phyloP scores from a whole-genome alignment of 139 green algal species.

The Closterium sp. region DNA sequence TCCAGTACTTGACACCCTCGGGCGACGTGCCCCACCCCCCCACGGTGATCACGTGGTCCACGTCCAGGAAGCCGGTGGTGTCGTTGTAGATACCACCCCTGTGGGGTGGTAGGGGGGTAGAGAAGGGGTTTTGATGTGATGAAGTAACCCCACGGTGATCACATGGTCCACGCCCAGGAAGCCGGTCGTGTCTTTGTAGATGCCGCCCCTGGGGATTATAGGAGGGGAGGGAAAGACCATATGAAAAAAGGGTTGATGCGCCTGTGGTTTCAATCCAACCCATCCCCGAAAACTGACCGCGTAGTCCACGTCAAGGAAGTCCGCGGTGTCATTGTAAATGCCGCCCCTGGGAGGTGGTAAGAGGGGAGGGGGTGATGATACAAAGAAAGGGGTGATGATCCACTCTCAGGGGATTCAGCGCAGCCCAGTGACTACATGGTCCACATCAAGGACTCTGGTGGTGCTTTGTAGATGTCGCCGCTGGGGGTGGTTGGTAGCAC shows the following conservation, averaged over 20 bases:
- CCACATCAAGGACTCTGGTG: too few species aligned
- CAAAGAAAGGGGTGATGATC: too few species aligned
- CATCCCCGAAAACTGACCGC: not conserved
- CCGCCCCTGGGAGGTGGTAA: conserved; percentile 49
- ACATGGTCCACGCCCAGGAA: not conserved
- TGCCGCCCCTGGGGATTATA: conserved; percentile 45
- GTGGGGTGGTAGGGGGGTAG: not conserved
- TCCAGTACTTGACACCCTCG: not conserved
- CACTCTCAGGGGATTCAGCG: too few species aligned
- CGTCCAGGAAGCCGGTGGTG: not conserved
- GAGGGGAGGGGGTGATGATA: too few species aligned
- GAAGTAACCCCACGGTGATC: too few species aligned
- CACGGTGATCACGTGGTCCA: not conserved
- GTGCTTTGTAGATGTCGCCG: too few species aligned
- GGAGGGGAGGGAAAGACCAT: not conserved
- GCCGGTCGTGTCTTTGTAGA: conserved; percentile 49
- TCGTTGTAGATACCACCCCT: conserved; percentile 61
- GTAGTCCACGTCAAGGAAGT: not conserved
- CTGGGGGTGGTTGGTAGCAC: too few species aligned
- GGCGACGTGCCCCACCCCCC: not conserved
- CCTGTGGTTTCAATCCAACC: too few species aligned
- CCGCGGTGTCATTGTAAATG: conserved; percentile 49
- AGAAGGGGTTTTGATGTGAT: not conserved
- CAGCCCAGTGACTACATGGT: too few species aligned
- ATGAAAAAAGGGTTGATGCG: too few species aligned